Conservation (phyloP, 768 basidiomycete species). For the Lentinus brumalis region DNA sequence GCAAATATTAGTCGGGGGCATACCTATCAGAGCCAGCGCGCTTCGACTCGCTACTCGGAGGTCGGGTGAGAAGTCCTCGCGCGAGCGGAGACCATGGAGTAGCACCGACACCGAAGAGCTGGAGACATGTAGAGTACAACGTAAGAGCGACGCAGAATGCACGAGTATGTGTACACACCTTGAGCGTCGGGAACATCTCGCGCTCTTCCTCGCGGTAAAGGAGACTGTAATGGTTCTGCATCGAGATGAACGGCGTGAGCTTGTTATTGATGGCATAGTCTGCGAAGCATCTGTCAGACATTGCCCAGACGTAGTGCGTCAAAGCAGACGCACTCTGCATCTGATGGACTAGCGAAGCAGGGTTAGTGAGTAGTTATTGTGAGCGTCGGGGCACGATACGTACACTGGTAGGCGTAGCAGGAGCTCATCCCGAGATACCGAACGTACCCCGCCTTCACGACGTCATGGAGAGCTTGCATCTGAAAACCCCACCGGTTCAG, state of each 20-base stretch:
- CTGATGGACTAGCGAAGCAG: constrained; percentile 31
- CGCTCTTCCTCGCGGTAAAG: constrained; percentile 64
- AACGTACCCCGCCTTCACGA: constrained; percentile 46
- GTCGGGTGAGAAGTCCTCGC: constrained; percentile 34
- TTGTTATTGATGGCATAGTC: constrained; percentile 45
- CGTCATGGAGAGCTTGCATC: constrained; percentile 52
- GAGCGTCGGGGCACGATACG: not conserved
- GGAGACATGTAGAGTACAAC: not conserved
- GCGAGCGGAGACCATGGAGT: constrained; percentile 43
- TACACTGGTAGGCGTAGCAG: constrained; percentile 40
- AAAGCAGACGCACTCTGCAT: constrained; percentile 33
- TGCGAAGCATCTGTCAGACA: constrained; percentile 8
- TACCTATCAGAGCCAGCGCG: constrained; percentile 25
- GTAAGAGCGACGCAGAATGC: not conserved
- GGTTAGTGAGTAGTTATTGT: not conserved
- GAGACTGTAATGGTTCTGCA: constrained; percentile 63
- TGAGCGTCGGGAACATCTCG: constrained; percentile 55
- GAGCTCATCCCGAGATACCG: constrained; percentile 45
- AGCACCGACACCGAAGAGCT: constrained; percentile 33
- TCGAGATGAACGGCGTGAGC: constrained; percentile 57
- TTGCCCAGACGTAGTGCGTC: not conserved
- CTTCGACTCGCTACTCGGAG: constrained; percentile 20
- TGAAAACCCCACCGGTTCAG: not conserved
- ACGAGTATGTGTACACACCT: constrained; percentile 21
- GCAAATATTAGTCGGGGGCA: not conserved